These are phyloP conservation scores for Pleurotus eryngii DNA, from an alignment of 768 basidiomycete species.

Conservation along the genomic window DNA sequence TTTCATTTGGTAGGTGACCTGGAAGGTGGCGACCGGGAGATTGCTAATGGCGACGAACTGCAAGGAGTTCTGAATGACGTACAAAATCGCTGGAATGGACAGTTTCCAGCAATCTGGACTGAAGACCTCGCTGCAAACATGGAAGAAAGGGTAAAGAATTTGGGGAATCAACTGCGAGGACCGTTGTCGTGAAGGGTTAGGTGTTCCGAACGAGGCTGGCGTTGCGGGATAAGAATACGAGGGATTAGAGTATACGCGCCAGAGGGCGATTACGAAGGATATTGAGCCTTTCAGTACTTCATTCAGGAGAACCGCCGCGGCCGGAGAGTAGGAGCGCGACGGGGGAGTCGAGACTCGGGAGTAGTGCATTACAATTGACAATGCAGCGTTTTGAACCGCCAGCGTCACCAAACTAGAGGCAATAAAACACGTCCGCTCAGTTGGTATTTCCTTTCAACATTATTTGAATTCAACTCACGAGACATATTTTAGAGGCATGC, in stretches of 20 bases:
- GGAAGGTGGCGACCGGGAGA: constrained; percentile 95
- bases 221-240: background rate
- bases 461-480: constrained; percentile 49
- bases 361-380: constrained; percentile 98
- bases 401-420: constrained; percentile 70
- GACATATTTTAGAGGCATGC: constrained; percentile 76
- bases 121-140: constrained; percentile 72
- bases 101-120: constrained; percentile 96
- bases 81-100: constrained; percentile 89
- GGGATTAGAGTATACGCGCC: constrained; percentile 31
- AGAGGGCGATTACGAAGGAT: constrained; percentile 83
- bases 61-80: constrained; percentile 89
- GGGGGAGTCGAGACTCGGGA: constrained; percentile 87
- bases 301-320: constrained; percentile 90
- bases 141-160: constrained; percentile 38
- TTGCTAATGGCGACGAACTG: constrained; percentile 97
- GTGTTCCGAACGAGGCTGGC: constrained; percentile 1
- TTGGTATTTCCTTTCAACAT: constrained; percentile 5
- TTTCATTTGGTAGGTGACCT: constrained; percentile 98
- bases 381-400: constrained; percentile 90
- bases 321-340: constrained; percentile 84
- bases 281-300: constrained; percentile 93
- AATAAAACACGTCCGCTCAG: constrained; percentile 7
- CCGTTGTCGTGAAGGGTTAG: background rate
- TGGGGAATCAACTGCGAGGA: background rate